Evolutionary conservation across 2,329 filamentous ascomycete genomes (phyloP).

Genomic region (Cladophialophora carrionii): DNA sequence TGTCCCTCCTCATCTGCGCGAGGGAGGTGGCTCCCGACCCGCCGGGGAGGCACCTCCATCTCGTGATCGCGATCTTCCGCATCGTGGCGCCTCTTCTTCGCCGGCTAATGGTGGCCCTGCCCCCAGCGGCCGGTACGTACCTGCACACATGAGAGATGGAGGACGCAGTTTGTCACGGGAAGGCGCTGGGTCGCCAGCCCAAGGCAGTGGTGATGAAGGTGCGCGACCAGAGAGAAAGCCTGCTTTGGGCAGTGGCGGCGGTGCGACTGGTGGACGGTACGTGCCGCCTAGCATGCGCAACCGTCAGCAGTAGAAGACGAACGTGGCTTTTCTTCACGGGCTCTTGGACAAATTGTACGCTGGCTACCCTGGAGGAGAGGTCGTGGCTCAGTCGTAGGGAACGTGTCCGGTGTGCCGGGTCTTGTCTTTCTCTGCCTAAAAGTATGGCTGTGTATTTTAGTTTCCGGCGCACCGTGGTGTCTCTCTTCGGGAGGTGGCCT

Average conservation of each 20-base stretch:
- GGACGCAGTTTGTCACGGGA: slow-evolving; percentile 34
- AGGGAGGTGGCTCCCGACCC: slow-evolving; percentile 31
- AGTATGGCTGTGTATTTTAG: slow-evolving; percentile 7
- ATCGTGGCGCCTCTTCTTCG: slow-evolving; percentile 38
- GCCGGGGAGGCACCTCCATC: slow-evolving; percentile 32
- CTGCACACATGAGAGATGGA: slow-evolving; percentile 42
- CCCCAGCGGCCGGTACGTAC: slow-evolving; percentile 42
- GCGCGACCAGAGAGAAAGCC: slow-evolving; percentile 26
- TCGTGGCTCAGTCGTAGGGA: not conserved
- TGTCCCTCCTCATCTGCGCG: slow-evolving; percentile 48
- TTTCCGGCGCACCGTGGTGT: slow-evolving; percentile 1
- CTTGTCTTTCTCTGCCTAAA: not conserved
- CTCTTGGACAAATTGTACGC: not conserved
- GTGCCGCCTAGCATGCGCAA: slow-evolving; percentile 38
- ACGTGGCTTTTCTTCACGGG: not conserved
- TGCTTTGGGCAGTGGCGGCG: slow-evolving; percentile 21
- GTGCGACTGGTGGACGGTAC: slow-evolving; percentile 24
- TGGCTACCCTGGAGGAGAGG: not conserved
- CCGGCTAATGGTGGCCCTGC: slow-evolving; percentile 40
- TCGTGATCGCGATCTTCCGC: slow-evolving; percentile 34
- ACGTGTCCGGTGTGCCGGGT: not conserved
- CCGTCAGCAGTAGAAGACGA: slow-evolving; percentile 21
- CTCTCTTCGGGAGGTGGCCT: not conserved
- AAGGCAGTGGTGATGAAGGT: slow-evolving; percentile 28
- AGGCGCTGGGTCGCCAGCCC: slow-evolving; percentile 30